Evolutionary conservation across 805 yeast species (phyloP).

Genomic region (Starmerella floricola): DNA sequence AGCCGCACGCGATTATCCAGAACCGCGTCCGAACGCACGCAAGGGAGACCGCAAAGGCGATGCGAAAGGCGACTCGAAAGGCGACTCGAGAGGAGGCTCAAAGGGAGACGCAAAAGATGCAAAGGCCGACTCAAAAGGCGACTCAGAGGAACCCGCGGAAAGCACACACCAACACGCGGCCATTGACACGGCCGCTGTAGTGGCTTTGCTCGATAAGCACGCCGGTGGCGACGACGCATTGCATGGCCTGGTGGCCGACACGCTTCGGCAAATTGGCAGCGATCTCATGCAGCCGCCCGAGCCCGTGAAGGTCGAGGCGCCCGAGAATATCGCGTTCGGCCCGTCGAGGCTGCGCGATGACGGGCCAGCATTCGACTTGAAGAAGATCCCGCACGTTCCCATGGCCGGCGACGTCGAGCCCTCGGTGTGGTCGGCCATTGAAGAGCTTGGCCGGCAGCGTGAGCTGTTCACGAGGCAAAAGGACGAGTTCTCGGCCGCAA

Average conservation of each 20-base stretch:
- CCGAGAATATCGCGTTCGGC: neutral
- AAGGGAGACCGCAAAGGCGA: too few species aligned
- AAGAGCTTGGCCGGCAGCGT: slow-evolving; percentile 9
- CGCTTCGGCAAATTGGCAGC: slow-evolving; percentile 11
- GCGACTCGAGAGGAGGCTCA: too few species aligned
- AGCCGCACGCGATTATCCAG: too few species aligned
- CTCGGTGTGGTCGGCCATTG: slow-evolving; percentile 22
- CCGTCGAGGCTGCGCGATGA: slow-evolving; percentile 12
- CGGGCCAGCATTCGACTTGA: slow-evolving; percentile 17
- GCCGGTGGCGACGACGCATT: neutral
- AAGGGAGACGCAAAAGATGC: slow-evolving; percentile 1
- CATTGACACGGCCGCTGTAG: slow-evolving; percentile 5
- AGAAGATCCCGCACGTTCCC: slow-evolving; percentile 15
- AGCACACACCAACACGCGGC: neutral
- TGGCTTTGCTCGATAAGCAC: slow-evolving; percentile 1
- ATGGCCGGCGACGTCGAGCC: slow-evolving; percentile 21
- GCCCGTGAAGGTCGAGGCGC: slow-evolving; percentile 2
- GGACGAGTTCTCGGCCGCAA: slow-evolving; percentile 14
- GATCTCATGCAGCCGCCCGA: slow-evolving; percentile 12
- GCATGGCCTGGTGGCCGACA: slow-evolving; percentile 6
- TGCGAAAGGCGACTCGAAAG: too few species aligned
- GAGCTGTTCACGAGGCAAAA: slow-evolving; percentile 6
- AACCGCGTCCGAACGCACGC: too few species aligned
- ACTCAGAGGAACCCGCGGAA: neutral
- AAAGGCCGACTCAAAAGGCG: neutral